phyloP scores from a whole-genome alignment of 768 basidiomycete genomes.

The Leccinum arenicola region DNA sequence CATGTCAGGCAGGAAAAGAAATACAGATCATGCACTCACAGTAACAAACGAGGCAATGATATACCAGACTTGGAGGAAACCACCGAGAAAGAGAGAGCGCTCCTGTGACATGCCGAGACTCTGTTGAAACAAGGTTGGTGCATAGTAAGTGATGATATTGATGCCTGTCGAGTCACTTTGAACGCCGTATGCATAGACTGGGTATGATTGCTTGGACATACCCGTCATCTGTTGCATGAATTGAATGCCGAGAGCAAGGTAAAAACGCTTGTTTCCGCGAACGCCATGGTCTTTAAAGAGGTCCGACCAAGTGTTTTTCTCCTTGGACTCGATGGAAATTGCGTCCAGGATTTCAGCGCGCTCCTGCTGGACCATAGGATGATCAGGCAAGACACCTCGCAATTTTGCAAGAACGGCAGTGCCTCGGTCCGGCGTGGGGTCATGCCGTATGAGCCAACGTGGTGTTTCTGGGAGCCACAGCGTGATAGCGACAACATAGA shows the following conservation, averaged over 20 bases:
- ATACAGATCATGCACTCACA: not conserved
- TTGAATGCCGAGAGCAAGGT: slow-evolving; percentile 8
- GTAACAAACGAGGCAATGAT: slow-evolving; percentile 7
- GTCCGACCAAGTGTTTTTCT: slow-evolving; percentile 4
- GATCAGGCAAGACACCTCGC: not conserved
- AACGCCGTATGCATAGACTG: not conserved
- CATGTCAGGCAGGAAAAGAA: not conserved
- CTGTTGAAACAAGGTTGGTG: slow-evolving; percentile 8
- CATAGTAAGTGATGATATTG: slow-evolving; percentile 11
- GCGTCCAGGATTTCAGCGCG: slow-evolving; percentile 5
- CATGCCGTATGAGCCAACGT: slow-evolving; percentile 7
- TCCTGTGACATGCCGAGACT: slow-evolving; percentile 7
- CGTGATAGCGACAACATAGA: slow-evolving; percentile 6
- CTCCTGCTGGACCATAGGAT: not conserved
- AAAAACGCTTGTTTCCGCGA: slow-evolving; percentile 6
- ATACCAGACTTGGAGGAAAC: slow-evolving; percentile 11
- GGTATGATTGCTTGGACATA: not conserved
- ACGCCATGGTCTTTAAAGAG: slow-evolving; percentile 8
- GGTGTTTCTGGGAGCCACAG: slow-evolving; percentile 8
- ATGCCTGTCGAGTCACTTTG: not conserved
- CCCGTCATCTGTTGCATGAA: slow-evolving; percentile 14
- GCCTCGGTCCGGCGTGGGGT: slow-evolving; percentile 1
- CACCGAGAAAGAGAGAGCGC: slow-evolving; percentile 2
- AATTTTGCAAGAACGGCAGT: slow-evolving; percentile 3
- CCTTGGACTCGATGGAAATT: slow-evolving; percentile 6